A percentile compares a stretch with the other conserved stretches of the same genome.
These are phyloP conservation scores for Pyricularia sp. DNA, from an alignment of 2,329 filamentous ascomycete species.

Conservation along the genomic window DNA sequence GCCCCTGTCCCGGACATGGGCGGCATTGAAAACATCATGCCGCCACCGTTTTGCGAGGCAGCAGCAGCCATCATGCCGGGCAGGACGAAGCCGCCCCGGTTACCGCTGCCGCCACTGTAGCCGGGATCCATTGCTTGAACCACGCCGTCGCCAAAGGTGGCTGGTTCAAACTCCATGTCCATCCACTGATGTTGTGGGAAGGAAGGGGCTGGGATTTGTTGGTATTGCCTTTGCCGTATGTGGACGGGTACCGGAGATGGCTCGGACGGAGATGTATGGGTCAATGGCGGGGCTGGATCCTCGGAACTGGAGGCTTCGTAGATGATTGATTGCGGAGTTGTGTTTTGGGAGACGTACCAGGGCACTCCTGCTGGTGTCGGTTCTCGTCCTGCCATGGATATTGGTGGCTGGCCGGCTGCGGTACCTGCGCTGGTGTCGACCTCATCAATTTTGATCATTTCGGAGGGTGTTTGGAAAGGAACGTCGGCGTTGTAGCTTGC, in stretches of 20 bases:
- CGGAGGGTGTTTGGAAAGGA: conserved; percentile 46
- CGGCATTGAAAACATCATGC: neutral
- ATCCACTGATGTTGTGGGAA: conserved; percentile 6
- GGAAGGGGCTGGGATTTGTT: neutral
- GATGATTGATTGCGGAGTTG: conserved; percentile 20
- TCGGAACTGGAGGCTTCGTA: neutral
- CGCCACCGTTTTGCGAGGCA: no score
- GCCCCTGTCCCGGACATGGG: conserved; percentile 5
- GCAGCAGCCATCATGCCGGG: neutral
- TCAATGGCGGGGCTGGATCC: neutral
- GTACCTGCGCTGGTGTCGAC: conserved; percentile 5
- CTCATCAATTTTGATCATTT: conserved; percentile 36
- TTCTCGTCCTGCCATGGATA: conserved; percentile 1
- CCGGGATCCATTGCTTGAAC: conserved; percentile 34
- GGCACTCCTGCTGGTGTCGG: conserved; percentile 9
- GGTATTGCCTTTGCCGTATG: conserved; percentile 20
- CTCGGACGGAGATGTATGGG: neutral
- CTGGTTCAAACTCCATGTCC: conserved; percentile 21
- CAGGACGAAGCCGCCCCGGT: conserved; percentile 13
- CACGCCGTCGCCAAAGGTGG: conserved; percentile 27
- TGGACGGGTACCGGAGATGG: conserved; percentile 5
- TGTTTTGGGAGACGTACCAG: conserved; percentile 7
- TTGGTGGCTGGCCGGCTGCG: neutral
- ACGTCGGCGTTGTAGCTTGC: conserved; percentile 28
- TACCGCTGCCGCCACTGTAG: conserved; percentile 18